Conservation (phyloP, 192 early-diverging fungal species). For the Linnemannia elongata region DNA sequence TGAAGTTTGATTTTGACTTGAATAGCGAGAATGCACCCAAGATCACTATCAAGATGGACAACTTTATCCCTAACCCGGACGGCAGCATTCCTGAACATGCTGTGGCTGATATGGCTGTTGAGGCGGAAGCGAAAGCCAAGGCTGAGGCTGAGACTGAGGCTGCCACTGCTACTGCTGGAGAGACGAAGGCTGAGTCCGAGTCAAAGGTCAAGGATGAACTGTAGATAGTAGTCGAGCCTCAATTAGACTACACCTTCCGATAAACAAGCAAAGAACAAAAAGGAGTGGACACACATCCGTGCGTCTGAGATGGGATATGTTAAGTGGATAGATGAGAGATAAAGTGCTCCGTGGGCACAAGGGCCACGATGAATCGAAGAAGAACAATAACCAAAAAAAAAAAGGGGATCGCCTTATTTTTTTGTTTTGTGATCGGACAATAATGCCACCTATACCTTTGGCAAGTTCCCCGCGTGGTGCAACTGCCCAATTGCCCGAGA, state of each 20-base stretch:
- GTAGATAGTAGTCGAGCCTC: too few species aligned
- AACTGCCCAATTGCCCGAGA: conserved; percentile 14
- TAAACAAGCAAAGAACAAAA: background rate
- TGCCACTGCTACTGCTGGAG: background rate
- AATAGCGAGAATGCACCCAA: background rate
- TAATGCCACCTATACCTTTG: background rate
- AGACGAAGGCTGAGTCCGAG: background rate
- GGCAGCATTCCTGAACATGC: background rate
- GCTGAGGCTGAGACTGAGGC: background rate
- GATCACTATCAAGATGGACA: background rate
- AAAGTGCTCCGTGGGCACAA: background rate
- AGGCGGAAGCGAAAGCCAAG: background rate
- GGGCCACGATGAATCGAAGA: background rate
- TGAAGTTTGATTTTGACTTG: background rate
- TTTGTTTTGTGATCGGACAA: background rate
- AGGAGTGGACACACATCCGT: background rate
- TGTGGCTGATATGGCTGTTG: background rate
- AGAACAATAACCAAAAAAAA: background rate
- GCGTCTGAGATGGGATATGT: background rate
- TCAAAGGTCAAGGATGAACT: background rate
- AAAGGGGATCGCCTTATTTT: background rate
- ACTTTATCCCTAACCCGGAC: background rate
- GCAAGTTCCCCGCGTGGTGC: conserved; percentile 11
- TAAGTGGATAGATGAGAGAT: background rate
- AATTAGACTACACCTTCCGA: background rate